Evolutionary conservation across 2,329 filamentous ascomycete species (phyloP), one percentile per base, ranked within the genome.

Genomic region (Exophiala mesophila): DNA sequence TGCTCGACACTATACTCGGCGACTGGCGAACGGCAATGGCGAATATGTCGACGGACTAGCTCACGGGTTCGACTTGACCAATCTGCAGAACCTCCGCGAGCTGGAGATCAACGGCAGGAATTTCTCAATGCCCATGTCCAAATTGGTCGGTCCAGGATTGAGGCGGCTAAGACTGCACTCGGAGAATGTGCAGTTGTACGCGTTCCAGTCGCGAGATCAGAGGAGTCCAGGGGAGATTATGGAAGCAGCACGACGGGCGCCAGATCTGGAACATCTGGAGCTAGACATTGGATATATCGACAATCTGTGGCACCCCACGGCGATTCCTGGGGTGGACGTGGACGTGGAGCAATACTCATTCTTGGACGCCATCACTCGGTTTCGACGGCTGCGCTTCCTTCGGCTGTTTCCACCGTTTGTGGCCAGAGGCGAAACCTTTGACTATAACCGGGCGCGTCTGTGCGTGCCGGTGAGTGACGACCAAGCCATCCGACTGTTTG

Each of bases 341-440:
- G 47, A 55, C 24, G 45, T 53, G n/a, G 50, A 51, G 29, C 47
- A 53, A 8, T 57, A 57, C 29, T 29, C 41, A 3, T 51, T 52
- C 16, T 34, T 57, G 30, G 49, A 45, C 5, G 45, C 53, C 7
- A 38, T 57, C 15, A 44, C 49, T 21, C 47, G 45, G 23, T 55
- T 57, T 26, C 39, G 38, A n/a, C 45, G 44, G 1, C 41, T 57
- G n/a, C 36, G 40, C 8, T 44, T 41, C 13, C 45, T 57, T 16
- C 51, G 51, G n/a, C 47, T 55, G 5, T 54, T 53, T 32, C 54
- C 54, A 9, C 52, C 53, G 3, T 55, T 54, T 38, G 36, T 48
- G n/a, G 33, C 44, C 24, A 40, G 32, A 16, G 39, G 44, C 7
- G 36, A 38, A 16, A 41, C 33, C 3, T 39, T 39, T 6, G 29